Base-by-base conservation (phyloP, 257 asterid species). In the Solanum appendiculatum region DNA sequence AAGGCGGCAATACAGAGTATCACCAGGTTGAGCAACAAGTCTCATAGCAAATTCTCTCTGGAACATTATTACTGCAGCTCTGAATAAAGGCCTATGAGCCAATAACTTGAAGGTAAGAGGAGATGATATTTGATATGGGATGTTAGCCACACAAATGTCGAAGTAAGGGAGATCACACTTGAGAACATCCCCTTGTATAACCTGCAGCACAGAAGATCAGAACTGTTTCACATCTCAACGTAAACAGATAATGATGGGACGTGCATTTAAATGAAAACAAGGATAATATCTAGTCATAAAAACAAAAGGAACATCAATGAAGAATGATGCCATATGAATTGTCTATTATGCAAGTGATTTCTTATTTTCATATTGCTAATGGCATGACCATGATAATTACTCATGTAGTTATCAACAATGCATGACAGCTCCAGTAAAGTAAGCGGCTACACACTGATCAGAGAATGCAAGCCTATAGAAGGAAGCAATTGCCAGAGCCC, bases 31-130 rank as follows among this genome's bases (percentile, higher is more conserved):
- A 39, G 99, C 99, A 54, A 96, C 97, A 29, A 97, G 98, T 88
- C 99, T 91, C 99, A 96, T 96, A 75, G 99, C 98, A 83, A 96
- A 96, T 92, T 97, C 99, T 36, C 98, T 89, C 87, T 97, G 99
- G 91, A 92, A 97, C 99, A 97, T 95, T 23, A 97, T 97, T 29
- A 97, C 98, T 0, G 99, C 99, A 88, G 99, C 96, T 70, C 98
- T 89, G 90, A 97, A 97, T 63, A 97, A 54, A 6, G 99, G 99
- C 7, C 98, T 95, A 86, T 96, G 99, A 34, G 99, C 77, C 42
- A 97, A 87, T 66, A 97, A 86, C 72, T 96, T 96, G 86, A 97
- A 97, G n/a, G 98, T 96, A 20, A 97, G 98, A 1, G 98, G 99
- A 27, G 99, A 97, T 1, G 99, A 97, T 54, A 97, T 97, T 89